Evolutionary conservation across 176 grass and related monocot species (phyloP).

Genomic region (Typha latifolia): DNA sequence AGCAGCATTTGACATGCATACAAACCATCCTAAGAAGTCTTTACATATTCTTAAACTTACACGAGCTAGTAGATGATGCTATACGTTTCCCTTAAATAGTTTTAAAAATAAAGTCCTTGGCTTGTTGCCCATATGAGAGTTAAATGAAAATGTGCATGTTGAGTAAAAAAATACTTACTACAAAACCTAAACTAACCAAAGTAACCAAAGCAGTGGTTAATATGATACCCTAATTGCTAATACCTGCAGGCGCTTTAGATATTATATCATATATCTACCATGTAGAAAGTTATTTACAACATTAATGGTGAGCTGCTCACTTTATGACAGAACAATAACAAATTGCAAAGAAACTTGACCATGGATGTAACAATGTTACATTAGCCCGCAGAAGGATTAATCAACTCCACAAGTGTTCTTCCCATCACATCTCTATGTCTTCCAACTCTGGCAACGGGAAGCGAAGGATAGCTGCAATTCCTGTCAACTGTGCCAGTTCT

Average conservation of each 20-base stretch:
- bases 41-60: too few species aligned
- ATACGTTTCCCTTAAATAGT: background rate
- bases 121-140: background rate
- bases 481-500: constrained; percentile 80
- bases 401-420: background rate
- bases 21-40: too few species aligned
- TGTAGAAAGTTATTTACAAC: background rate
- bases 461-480: constrained; percentile 82
- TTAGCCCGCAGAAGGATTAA: background rate
- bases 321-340: too few species aligned
- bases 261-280: background rate
- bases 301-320: background rate
- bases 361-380: background rate
- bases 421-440: constrained; percentile 80
- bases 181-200: background rate
- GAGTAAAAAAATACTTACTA: background rate
- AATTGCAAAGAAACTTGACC: background rate
- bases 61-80: too few species aligned
- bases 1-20: too few species aligned
- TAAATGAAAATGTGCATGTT: too few species aligned
- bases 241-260: background rate
- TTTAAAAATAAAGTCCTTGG: too few species aligned
- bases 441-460: constrained; percentile 79
- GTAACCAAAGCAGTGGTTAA: background rate
- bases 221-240: background rate